Evolutionary conservation across 495 filamentous ascomycete genomes (phyloP).

Genomic region (Aspergillus cristatus): DNA sequence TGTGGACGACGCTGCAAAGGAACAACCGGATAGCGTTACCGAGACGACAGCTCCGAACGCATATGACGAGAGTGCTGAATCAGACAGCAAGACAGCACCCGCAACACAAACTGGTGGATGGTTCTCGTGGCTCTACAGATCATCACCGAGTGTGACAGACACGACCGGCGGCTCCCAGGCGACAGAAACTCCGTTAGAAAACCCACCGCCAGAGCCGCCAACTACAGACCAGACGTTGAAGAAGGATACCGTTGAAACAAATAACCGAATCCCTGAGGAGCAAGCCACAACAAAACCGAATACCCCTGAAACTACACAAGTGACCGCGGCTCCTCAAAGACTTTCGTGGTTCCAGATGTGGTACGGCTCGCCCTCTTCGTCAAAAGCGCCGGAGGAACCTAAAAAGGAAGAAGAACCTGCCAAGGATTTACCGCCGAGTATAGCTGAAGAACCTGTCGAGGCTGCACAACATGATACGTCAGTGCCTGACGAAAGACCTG

Average conservation of each 20-base stretch:
- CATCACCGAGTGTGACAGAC: slow-evolving; percentile 8
- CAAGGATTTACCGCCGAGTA: too few species aligned
- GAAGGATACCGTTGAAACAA: slow-evolving; percentile 11
- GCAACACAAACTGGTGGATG: slow-evolving; percentile 40
- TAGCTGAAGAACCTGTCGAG: slow-evolving; percentile 9
- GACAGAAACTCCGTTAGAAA: neutral
- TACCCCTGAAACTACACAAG: slow-evolving; percentile 12
- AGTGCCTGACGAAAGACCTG: slow-evolving; percentile 9
- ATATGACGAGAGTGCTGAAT: slow-evolving; percentile 5
- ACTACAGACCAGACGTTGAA: slow-evolving; percentile 12
- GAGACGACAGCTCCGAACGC: slow-evolving; percentile 1
- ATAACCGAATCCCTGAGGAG: slow-evolving; percentile 8
- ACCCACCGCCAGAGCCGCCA: slow-evolving; percentile 11
- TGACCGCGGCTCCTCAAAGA: slow-evolving; percentile 19
- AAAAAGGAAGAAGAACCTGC: slow-evolving; percentile 8
- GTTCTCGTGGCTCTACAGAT: slow-evolving; percentile 49
- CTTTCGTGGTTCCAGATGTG: slow-evolving; percentile 42
- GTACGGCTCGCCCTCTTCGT: slow-evolving; percentile 22
- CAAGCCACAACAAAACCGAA: slow-evolving; percentile 9
- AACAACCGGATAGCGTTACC: slow-evolving; percentile 6
- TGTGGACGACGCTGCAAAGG: slow-evolving; percentile 12
- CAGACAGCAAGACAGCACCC: slow-evolving; percentile 6
- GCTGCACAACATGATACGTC: slow-evolving; percentile 5
- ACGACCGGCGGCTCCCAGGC: neutral
- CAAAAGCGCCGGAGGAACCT: slow-evolving; percentile 19